Conservation (phyloP, 2,329 filamentous ascomycete genomes). For the Sarocladium kiliense region DNA sequence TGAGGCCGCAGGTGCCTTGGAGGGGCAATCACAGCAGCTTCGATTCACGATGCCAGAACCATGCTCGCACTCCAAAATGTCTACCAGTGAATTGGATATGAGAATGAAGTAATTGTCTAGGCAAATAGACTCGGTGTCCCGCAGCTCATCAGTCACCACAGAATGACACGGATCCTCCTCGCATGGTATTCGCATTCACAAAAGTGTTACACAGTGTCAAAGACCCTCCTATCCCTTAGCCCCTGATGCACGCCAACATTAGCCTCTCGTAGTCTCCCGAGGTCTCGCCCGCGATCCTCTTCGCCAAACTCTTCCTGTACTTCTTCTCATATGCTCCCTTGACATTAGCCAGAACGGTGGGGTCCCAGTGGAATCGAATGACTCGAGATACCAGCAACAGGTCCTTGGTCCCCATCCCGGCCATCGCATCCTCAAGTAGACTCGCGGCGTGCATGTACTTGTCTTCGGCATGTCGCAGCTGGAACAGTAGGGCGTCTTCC, state of each 20-base stretch:
- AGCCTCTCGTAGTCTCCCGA: slow-evolving; percentile 76
- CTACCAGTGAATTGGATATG: too few species aligned
- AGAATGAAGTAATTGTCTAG: too few species aligned
- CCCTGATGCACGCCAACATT: slow-evolving; percentile 64
- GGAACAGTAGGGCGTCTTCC: slow-evolving; percentile 75
- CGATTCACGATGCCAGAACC: too few species aligned
- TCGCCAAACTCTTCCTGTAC: slow-evolving; percentile 62
- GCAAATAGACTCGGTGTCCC: too few species aligned
- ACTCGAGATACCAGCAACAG: slow-evolving; percentile 71
- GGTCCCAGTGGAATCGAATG: slow-evolving; percentile 80
- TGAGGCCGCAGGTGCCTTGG: too few species aligned
- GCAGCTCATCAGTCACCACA: too few species aligned
- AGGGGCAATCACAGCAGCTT: too few species aligned
- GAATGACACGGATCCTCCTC: too few species aligned
- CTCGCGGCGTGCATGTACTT: slow-evolving; percentile 79
- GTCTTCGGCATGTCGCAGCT: slow-evolving; percentile 72
- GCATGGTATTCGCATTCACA: too few species aligned
- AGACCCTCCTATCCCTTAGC: slow-evolving; percentile 19
- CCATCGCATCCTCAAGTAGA: slow-evolving; percentile 82
- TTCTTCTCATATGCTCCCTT: slow-evolving; percentile 71
- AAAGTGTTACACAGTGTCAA: neutral
- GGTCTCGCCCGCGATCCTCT: slow-evolving; percentile 74
- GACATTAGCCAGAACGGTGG: slow-evolving; percentile 66
- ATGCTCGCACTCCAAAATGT: too few species aligned
- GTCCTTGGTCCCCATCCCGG: slow-evolving; percentile 83